These are phyloP conservation scores for Camelina laxa DNA, from an alignment of 345 rosid species.

Conservation along the genomic window DNA sequence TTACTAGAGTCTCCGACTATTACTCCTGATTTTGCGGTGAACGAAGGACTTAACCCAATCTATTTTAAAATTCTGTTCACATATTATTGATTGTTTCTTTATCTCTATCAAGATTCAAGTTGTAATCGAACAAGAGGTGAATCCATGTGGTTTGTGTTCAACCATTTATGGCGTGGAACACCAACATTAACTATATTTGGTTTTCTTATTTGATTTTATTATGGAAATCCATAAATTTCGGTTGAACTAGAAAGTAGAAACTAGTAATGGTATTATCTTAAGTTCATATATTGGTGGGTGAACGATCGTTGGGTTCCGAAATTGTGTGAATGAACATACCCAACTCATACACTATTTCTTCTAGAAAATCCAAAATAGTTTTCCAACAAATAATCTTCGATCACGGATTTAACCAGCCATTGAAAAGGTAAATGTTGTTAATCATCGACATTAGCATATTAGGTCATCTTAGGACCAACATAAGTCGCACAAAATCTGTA, in stretches of 20 bases:
- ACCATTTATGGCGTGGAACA: not conserved
- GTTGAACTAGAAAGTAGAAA: not conserved
- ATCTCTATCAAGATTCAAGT: not conserved
- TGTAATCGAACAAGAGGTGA: not conserved
- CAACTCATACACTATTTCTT: slow-evolving; percentile 11
- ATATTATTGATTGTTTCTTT: not conserved
- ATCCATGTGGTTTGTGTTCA: not conserved
- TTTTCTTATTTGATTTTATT: not conserved
- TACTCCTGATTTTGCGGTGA: slow-evolving; percentile 27
- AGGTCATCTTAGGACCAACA: slow-evolving; percentile 29
- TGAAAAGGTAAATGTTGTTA: slow-evolving; percentile 3
- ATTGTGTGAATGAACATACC: slow-evolving; percentile 35
- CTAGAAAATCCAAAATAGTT: slow-evolving; percentile 23
- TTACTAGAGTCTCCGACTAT: slow-evolving; percentile 5
- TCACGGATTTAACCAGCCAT: slow-evolving; percentile 16
- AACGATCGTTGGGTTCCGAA: slow-evolving; percentile 15
- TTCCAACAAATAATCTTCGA: slow-evolving; percentile 21
- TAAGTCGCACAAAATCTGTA: slow-evolving; percentile 21
- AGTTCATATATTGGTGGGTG: slow-evolving; percentile 9
- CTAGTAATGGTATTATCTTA: not conserved
- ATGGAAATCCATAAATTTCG: not conserved
- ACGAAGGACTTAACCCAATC: not conserved
- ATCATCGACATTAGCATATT: slow-evolving; percentile 27
- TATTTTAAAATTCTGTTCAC: not conserved
- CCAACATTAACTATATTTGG: not conserved